These are phyloP conservation scores for Globisporangium echinulatum DNA, from an alignment of 352 stramenopile genomes.

Conservation along the genomic window DNA sequence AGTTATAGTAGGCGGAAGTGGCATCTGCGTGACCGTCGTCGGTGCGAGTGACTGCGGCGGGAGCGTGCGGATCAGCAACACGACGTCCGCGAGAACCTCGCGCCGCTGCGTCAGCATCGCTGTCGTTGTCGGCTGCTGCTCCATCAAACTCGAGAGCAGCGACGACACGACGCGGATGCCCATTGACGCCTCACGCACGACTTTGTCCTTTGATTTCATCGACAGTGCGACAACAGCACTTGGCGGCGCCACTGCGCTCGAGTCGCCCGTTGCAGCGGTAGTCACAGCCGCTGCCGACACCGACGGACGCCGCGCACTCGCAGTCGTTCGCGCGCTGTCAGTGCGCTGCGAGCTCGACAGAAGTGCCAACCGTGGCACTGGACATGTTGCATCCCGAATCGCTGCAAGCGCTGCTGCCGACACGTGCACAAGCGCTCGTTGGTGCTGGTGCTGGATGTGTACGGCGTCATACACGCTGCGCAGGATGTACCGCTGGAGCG, in stretches of 20 bases:
- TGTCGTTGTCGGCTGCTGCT: conserved; percentile 16
- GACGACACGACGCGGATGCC: conserved; percentile 34
- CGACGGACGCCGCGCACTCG: not conserved
- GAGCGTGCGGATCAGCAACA: conserved; percentile 33
- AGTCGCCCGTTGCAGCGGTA: not conserved
- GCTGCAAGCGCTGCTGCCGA: conserved; percentile 5
- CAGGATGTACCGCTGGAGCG: conserved; percentile 48
- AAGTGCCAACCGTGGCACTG: not conserved
- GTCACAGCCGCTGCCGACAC: not conserved
- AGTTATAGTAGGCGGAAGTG: not conserved
- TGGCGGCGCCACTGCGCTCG: not conserved
- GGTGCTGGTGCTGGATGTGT: conserved; percentile 36
- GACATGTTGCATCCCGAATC: not conserved
- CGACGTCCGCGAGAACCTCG: conserved; percentile 39
- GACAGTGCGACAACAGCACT: no score
- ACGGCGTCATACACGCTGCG: conserved; percentile 51
- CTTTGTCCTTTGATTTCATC: conserved; percentile 27
- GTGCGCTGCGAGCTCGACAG: no score
- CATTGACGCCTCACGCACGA: conserved; percentile 27
- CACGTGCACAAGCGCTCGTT: conserved; percentile 13
- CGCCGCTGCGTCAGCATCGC: conserved; percentile 19
- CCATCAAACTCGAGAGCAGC: conserved; percentile 27
- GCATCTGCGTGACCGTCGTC: not conserved
- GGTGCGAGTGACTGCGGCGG: conserved; percentile 29
- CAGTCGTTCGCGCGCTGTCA: no score